A percentile compares a stretch with the other conserved stretches of the same genome.
Evolutionary conservation across 2,329 filamentous ascomycete genomes (phyloP).

Genomic region (Penicillium vulpinum): DNA sequence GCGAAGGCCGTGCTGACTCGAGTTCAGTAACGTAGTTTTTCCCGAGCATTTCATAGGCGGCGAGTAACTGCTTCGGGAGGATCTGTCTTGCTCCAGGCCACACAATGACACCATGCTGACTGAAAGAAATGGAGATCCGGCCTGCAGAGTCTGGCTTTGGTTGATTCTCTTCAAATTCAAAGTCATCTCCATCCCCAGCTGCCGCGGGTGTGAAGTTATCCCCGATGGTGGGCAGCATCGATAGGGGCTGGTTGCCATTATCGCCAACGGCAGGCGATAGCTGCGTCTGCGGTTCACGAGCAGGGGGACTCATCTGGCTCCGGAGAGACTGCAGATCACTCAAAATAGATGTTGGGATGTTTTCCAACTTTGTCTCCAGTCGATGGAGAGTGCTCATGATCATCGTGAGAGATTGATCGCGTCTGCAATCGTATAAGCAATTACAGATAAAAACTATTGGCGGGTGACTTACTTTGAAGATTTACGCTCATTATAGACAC

Average conservation of each 20-base stretch:
- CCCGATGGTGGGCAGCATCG: constrained; percentile 15
- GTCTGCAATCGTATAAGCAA: constrained; percentile 34
- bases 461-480: constrained; percentile 49
- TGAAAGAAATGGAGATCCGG: constrained; percentile 49
- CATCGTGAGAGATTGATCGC: constrained; percentile 55
- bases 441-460: background rate
- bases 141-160: constrained; percentile 33
- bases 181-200: constrained; percentile 28
- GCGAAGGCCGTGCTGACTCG: constrained; percentile 48
- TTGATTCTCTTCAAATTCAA: constrained; percentile 32
- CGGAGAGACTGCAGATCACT: constrained; percentile 36
- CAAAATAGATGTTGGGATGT: constrained; percentile 40
- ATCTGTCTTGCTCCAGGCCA: constrained; percentile 51
- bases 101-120: constrained; percentile 52
- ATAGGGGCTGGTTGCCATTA: constrained; percentile 7
- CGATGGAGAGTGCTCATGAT: constrained; percentile 57
- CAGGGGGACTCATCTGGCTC: constrained; percentile 25
- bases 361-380: constrained; percentile 55
- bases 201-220: constrained; percentile 32
- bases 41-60: constrained; percentile 40
- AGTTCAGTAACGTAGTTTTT: constrained; percentile 53
- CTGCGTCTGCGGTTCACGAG: constrained; percentile 18
- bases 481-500: constrained; percentile 55
- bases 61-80: constrained; percentile 45
- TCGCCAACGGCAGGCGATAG: constrained; percentile 16